These are phyloP conservation scores for Penicillium sp. DNA, from an alignment of 2,329 filamentous ascomycete genomes.

Conservation along the genomic window DNA sequence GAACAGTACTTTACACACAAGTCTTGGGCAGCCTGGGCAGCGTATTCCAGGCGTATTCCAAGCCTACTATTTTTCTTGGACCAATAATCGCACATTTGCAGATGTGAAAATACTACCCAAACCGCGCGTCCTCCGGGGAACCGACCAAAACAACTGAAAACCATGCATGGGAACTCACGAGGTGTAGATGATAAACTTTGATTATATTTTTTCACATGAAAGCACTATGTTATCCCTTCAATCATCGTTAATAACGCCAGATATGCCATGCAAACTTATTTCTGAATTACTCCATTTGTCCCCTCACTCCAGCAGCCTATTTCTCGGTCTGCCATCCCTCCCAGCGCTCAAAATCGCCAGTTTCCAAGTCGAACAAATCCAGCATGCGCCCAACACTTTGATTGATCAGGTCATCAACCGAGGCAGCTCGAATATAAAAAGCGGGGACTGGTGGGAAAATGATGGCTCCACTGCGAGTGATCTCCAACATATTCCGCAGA, in stretches of 20 bases:
- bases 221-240: not conserved
- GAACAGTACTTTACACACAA: not conserved
- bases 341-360: slow-evolving; percentile 42
- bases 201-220: not conserved
- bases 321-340: slow-evolving; percentile 28
- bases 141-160: not conserved
- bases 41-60: not conserved
- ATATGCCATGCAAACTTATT: not conserved
- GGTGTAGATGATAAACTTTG: not conserved
- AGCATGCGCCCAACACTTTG: slow-evolving; percentile 55
- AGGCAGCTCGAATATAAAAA: slow-evolving; percentile 48
- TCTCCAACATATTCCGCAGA: slow-evolving; percentile 49
- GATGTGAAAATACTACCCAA: not conserved
- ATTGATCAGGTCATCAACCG: slow-evolving; percentile 48
- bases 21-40: not conserved
- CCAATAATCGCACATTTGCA: not conserved
- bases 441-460: slow-evolving; percentile 53
- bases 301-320: not conserved
- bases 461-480: slow-evolving; percentile 44
- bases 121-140: not conserved
- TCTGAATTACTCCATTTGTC: too few species aligned
- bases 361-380: slow-evolving; percentile 51
- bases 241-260: not conserved
- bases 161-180: not conserved
- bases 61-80: not conserved